Evolutionary conservation across 495 filamentous ascomycete species (phyloP).

Genomic region (Penicillium nucicola): DNA sequence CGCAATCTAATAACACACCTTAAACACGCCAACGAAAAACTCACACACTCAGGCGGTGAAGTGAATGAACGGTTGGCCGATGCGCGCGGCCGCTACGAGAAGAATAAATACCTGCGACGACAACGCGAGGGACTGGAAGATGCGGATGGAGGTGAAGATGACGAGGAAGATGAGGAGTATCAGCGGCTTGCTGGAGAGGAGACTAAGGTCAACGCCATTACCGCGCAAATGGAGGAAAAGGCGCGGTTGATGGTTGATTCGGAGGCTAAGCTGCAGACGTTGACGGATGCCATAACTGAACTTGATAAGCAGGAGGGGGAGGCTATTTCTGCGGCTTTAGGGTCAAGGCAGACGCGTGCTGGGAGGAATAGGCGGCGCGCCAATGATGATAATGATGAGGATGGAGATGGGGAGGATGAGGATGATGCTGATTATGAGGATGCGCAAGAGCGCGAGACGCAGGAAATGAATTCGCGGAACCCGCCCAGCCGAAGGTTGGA

Average conservation of each 20-base stretch:
- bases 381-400: constrained; percentile 14
- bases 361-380: constrained; percentile 12
- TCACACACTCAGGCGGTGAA: constrained; percentile 44
- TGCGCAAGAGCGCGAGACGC: constrained; percentile 16
- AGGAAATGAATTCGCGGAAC: constrained; percentile 18
- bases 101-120: constrained; percentile 14
- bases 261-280: constrained; percentile 27
- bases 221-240: constrained; percentile 34
- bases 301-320: constrained; percentile 29
- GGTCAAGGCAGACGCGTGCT: constrained; percentile 19
- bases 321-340: constrained; percentile 4
- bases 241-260: constrained; percentile 41
- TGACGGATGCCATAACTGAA: constrained; percentile 29
- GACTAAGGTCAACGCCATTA: constrained; percentile 27
- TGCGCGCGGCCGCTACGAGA: constrained; percentile 30
- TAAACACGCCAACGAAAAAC: constrained; percentile 30
- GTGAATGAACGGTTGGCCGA: constrained; percentile 44
- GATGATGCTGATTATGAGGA: constrained; percentile 30
- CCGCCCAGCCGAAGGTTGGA: constrained; percentile 27
- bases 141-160: constrained; percentile 8
- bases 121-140: constrained; percentile 4
- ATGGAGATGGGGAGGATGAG: constrained; percentile 18
- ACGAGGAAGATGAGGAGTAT: constrained; percentile 13
- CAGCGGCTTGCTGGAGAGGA: constrained; percentile 28
- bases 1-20: constrained; percentile 33